Evolutionary conservation across 768 basidiomycete species (phyloP), one percentile per base, ranked within the genome.

Genomic region (Trametes punicea): DNA sequence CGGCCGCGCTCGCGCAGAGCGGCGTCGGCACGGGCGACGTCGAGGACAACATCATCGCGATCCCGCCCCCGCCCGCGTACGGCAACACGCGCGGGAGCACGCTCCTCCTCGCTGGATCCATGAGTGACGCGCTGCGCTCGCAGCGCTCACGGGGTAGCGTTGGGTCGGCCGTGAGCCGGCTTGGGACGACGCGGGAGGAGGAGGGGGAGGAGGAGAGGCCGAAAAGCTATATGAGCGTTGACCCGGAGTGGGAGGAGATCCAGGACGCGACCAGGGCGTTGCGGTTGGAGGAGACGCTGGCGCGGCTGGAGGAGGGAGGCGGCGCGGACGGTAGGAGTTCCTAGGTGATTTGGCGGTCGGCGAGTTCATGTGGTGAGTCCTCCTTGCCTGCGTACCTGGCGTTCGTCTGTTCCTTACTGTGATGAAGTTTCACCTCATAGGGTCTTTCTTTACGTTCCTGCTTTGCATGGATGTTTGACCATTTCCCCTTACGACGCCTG

Each of bases 11-110:
- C n/a, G 79, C 81, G 7, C 78, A 85, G 59, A 82, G 81, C 66
- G 86, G 87, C 13, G 77, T 74, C 13, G 85, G 84, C 31, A 88
- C 88, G 4, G 87, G 87, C 38, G 87, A 89, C 67, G 86, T 87
- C 25, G 88, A 89, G 62, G 87, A 88, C 67, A 74, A 81, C 64
- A 67, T 79, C 33, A 89, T 88, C 55, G 87, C 85, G 3, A 77
- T 74, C 18, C 77, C 82, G 4, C 87, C 88, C 1, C 88, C 88
- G 6, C 88, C 88, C 9, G 84, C 85, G n/a, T 89, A 89, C 66
- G 87, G 88, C 21, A 78, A 87, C 62, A 86, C 84, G 18, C 78
- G 87, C 45, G 86, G 85, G 31, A 87, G 84, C 70, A 85, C 76
- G 18, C 73, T 88, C 40, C 64, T 88, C 40, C 73, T 87, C 18